phyloP scores from a whole-genome alignment of 495 filamentous ascomycete species.

The Podospora bellae-mahoneyi region DNA sequence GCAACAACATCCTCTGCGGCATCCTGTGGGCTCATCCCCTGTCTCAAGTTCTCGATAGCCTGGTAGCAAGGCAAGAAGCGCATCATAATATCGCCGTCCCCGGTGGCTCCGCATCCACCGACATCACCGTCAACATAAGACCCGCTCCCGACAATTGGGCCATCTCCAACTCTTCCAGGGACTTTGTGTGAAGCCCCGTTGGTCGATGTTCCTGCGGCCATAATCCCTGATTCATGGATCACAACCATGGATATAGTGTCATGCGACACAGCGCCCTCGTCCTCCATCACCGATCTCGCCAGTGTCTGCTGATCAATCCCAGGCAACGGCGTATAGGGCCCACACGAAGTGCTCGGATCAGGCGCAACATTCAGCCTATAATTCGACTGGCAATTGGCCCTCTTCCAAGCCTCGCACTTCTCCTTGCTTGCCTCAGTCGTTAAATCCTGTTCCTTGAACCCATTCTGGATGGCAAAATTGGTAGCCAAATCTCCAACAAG shows the following conservation, averaged over 20 bases:
- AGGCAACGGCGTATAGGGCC: constrained; percentile 37
- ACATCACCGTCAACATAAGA: constrained; percentile 50
- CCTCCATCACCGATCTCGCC: background rate
- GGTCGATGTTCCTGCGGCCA: constrained; percentile 49
- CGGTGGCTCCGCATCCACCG: constrained; percentile 49
- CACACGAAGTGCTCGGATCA: constrained; percentile 36
- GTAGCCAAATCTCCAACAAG: constrained; percentile 47
- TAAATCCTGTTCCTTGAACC: constrained; percentile 41
- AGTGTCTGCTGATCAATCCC: constrained; percentile 7
- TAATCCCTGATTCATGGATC: constrained; percentile 34
- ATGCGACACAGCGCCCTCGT: constrained; percentile 25
- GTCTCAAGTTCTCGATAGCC: constrained; percentile 46
- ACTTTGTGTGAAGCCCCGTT: constrained; percentile 49
- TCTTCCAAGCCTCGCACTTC: constrained; percentile 39
- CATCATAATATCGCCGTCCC: constrained; percentile 53
- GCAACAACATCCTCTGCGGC: constrained; percentile 46
- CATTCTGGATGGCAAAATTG: constrained; percentile 44
- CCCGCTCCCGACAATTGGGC: constrained; percentile 47
- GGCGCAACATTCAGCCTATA: constrained; percentile 42
- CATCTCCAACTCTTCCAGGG: constrained; percentile 47
- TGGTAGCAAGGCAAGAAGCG: constrained; percentile 50
- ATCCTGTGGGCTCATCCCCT: constrained; percentile 39
- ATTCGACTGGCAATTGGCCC: constrained; percentile 37
- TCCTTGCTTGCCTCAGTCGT: constrained; percentile 34
- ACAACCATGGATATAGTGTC: constrained; percentile 51